phyloP scores from a whole-genome alignment of 768 basidiomycete species.

The Termitomyces sp. region DNA sequence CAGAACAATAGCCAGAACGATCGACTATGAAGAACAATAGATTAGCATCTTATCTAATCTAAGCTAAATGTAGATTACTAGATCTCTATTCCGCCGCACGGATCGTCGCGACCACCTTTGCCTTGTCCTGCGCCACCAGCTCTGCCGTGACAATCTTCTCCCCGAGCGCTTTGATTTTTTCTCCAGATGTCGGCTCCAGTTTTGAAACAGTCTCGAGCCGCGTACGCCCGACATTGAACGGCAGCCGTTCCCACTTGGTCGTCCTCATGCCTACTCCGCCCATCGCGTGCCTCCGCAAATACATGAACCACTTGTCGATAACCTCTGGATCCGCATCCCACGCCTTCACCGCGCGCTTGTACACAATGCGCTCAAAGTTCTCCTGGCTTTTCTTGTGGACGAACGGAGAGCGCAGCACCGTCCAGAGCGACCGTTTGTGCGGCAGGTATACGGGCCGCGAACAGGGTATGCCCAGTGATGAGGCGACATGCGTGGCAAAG shows the following conservation, averaged over 20 bases:
- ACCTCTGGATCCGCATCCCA: conserved; percentile 83
- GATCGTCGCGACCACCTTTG: neutral
- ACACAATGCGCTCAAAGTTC: conserved; percentile 84
- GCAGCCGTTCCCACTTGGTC: conserved; percentile 69
- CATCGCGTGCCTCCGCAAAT: conserved; percentile 68
- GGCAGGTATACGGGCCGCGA: conserved; percentile 64
- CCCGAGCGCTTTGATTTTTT: conserved; percentile 23
- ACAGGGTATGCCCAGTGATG: conserved; percentile 77
- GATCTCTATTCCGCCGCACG: neutral
- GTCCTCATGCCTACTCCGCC: conserved; percentile 86
- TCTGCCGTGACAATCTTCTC: conserved; percentile 26
- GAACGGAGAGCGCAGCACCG: conserved; percentile 82
- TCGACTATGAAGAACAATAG: conserved; percentile 2
- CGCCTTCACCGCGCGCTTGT: conserved; percentile 84
- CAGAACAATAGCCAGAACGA: neutral
- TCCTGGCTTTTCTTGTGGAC: conserved; percentile 92
- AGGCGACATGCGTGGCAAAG: conserved; percentile 79
- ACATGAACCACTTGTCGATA: conserved; percentile 75
- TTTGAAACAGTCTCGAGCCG: conserved; percentile 19
- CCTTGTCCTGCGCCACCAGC: conserved; percentile 4
- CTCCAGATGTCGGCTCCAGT: conserved; percentile 15
- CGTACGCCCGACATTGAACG: conserved; percentile 36
- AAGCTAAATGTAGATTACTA: neutral
- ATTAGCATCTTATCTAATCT: conserved; percentile 7
- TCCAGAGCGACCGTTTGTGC: conserved; percentile 74